Evolutionary conservation across 768 basidiomycete species (phyloP).

Genomic region (Amanita brunnescens): DNA sequence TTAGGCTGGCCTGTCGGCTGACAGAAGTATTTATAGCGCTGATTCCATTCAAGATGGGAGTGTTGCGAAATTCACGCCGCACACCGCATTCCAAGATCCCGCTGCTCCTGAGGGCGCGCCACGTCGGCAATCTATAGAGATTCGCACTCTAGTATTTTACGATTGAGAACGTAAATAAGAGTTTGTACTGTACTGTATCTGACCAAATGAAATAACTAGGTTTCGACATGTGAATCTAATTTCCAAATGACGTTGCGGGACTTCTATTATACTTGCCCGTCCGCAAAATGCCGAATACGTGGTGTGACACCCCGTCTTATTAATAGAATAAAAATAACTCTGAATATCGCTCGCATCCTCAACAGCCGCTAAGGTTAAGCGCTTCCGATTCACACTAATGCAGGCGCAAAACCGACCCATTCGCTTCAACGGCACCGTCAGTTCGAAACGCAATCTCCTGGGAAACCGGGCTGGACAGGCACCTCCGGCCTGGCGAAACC

Average conservation of each 20-base stretch:
- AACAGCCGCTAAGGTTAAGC: neutral
- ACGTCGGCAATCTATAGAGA: conserved; percentile 41
- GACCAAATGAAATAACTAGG: too few species aligned
- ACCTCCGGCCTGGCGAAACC: conserved; percentile 53
- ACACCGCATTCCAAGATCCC: conserved; percentile 43
- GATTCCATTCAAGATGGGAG: conserved; percentile 32
- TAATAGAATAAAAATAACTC: too few species aligned
- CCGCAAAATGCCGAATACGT: too few species aligned
- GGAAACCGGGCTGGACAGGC: conserved; percentile 49
- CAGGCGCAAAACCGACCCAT: conserved; percentile 2
- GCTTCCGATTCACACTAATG: neutral
- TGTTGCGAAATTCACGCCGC: conserved; percentile 40
- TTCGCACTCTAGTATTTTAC: conserved; percentile 46
- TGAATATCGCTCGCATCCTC: too few species aligned
- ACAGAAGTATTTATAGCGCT: conserved; percentile 18
- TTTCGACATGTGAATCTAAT: too few species aligned
- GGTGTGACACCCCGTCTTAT: too few species aligned
- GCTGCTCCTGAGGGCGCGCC: conserved; percentile 34
- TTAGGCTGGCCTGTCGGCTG: neutral
- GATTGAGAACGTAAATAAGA: too few species aligned
- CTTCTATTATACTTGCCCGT: too few species aligned
- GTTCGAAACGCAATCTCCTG: conserved; percentile 45
- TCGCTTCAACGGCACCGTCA: conserved; percentile 21
- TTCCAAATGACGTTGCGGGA: too few species aligned
- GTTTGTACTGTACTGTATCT: too few species aligned